Percentiles rank a stretch among this genome's conserved stretches.
phyloP scores from a whole-genome alignment of 352 stramenopile species.

The Globisporangium cylindrosporum region DNA sequence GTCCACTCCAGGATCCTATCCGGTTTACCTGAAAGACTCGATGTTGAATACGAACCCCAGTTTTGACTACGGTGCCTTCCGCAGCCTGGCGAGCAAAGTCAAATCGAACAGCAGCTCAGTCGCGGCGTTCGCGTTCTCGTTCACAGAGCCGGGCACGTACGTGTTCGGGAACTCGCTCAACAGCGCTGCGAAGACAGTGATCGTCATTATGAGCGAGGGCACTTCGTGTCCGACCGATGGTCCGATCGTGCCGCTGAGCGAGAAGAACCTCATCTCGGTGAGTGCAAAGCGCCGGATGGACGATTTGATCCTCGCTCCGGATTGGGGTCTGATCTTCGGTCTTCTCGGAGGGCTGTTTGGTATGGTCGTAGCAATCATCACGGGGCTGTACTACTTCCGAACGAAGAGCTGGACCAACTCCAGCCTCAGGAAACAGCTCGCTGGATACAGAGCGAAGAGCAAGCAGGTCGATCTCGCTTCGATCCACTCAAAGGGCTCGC shows the following conservation, averaged over 20 bases:
- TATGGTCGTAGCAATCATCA: slow-evolving; percentile 72
- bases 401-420: slow-evolving; percentile 75
- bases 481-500: slow-evolving; percentile 70
- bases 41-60: slow-evolving; percentile 92
- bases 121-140: slow-evolving; percentile 86
- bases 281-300: slow-evolving; percentile 73
- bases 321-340: slow-evolving; percentile 84
- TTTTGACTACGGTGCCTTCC: slow-evolving; percentile 91
- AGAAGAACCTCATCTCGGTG: slow-evolving; percentile 85
- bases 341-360: slow-evolving; percentile 75
- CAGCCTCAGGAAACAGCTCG: slow-evolving; percentile 26
- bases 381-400: slow-evolving; percentile 80
- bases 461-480: slow-evolving; percentile 52
- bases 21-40: slow-evolving; percentile 93
- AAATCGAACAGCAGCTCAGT: slow-evolving; percentile 60
- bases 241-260: slow-evolving; percentile 77
- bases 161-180: slow-evolving; percentile 88
- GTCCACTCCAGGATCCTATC: slow-evolving; percentile 69
- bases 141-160: slow-evolving; percentile 81
- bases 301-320: slow-evolving; percentile 84
- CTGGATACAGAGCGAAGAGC: slow-evolving; percentile 47
- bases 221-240: slow-evolving; percentile 77
- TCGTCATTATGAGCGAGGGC: slow-evolving; percentile 78
- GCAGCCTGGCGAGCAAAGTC: slow-evolving; percentile 56
- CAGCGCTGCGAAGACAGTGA: slow-evolving; percentile 57